A percentile compares a stretch with the other conserved stretches of the same genome.
phyloP scores from a whole-genome alignment of 1,284 basidiomycete genomes.

The Sutorius eximius region DNA sequence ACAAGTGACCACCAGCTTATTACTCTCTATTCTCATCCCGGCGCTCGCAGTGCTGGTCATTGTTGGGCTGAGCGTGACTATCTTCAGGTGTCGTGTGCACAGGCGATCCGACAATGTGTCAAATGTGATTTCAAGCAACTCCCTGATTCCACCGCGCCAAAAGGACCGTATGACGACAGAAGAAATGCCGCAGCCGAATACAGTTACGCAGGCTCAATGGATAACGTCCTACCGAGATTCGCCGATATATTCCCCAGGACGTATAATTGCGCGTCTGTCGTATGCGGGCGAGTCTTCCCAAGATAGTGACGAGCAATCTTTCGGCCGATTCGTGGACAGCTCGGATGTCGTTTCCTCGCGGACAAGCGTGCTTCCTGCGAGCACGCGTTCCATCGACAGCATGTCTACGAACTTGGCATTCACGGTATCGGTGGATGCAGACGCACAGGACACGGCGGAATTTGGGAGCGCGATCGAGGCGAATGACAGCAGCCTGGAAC shows the following conservation, averaged over 20 bases:
- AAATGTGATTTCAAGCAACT: not conserved
- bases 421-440: not conserved
- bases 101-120: not conserved
- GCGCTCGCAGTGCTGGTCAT: constrained; percentile 9
- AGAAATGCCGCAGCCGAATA: not conserved
- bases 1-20: constrained; percentile 9
- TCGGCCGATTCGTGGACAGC: constrained; percentile 21
- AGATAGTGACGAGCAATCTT: constrained; percentile 8
- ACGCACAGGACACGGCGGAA: not conserved
- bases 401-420: constrained; percentile 11
- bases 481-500: constrained; percentile 17
- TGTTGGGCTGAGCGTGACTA: constrained; percentile 2
- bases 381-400: constrained; percentile 10
- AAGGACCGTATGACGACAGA: not conserved
- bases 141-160: not conserved
- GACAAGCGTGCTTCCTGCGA: constrained; percentile 8
- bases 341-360: constrained; percentile 10
- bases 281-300: constrained; percentile 12
- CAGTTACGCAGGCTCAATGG: not conserved
- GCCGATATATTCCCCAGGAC: not conserved
- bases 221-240: constrained; percentile 1
- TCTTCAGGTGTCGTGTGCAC: constrained; percentile 6
- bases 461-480: not conserved
- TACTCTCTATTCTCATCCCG: constrained; percentile 11
- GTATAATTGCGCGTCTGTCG: not conserved